These are phyloP conservation scores for Sporothrix euskadiensis DNA, from an alignment of 2,329 filamentous ascomycete genomes.

Conservation along the genomic window DNA sequence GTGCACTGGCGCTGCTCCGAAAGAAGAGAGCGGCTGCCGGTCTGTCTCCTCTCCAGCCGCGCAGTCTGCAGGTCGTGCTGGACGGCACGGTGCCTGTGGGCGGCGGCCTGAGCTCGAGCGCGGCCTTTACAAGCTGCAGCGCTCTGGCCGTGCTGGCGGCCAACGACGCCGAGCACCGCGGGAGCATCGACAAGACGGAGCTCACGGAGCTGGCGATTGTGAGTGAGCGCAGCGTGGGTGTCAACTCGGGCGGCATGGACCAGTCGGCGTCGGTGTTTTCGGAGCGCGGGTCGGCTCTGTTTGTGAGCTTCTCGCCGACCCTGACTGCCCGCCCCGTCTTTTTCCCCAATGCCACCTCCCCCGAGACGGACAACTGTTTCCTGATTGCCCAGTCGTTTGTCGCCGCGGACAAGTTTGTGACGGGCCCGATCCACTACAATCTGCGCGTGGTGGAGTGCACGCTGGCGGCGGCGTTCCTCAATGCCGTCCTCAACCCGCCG, in stretches of 20 bases:
- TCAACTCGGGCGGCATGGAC: constrained; percentile 98
- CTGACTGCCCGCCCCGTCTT: constrained; percentile 75
- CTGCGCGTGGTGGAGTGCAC: constrained; percentile 94
- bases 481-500: constrained; percentile 58
- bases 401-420: constrained; percentile 90
- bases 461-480: constrained; percentile 72
- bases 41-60: constrained; percentile 56
- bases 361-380: constrained; percentile 72
- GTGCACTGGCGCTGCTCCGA: constrained; percentile 75
- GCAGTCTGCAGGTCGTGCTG: constrained; percentile 83
- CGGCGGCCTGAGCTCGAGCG: constrained; percentile 89
- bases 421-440: constrained; percentile 93
- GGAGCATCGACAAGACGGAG: constrained; percentile 82
- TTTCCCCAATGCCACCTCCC: constrained; percentile 77
- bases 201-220: constrained; percentile 91
- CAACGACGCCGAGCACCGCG: constrained; percentile 61
- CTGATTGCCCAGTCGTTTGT: constrained; percentile 94
- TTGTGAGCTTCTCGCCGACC: constrained; percentile 82
- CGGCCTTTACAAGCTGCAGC: constrained; percentile 88
- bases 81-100: constrained; percentile 91
- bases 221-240: constrained; percentile 88
- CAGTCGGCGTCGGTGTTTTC: constrained; percentile 96
- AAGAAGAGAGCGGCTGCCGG: constrained; percentile 57
- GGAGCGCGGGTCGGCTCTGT: constrained; percentile 78
- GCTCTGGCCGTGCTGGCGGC: constrained; percentile 85